Base-by-base conservation (phyloP, 306 rosid genomes). In the Quercus bicolor region DNA sequence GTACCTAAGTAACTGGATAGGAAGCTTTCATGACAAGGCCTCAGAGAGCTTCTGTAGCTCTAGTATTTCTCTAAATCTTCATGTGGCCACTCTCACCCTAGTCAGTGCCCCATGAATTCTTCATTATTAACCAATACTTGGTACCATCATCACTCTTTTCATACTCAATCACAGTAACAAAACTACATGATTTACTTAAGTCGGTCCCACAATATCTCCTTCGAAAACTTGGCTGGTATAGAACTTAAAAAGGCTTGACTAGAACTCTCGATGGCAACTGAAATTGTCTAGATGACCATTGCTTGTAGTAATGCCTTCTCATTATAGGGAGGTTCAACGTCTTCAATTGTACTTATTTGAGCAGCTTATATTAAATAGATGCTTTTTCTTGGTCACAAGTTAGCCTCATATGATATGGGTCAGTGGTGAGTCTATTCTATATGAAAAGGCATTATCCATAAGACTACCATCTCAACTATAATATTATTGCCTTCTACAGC, bases 221-320 rank as follows among this genome's bases (percentile, higher is more conserved):
- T 15, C 0, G 33, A 76, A 81, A 5, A 76, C 56, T 18, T 77
- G 37, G 0, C n/a, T 56, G 1, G 15, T 4, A 31, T 65, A 54
- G 2, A 5, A 1, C 1, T 4, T 14, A 12, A 64, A 37, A 37
- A 66, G 5, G 6, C 56, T 0, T 0, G 0, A 4, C 69, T 68
- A 1, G 3, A 1, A 23, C 13, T 26, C 4, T 6, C 15, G 12
- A 74, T 24, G 24, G 5, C 4, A 16, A 31, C 3, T 20, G 77
- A 61, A 1, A 79, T n/a, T 3, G 78, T 77, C 45, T 79, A 81
- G 16, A 48, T 51, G 31, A 76, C 72, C 9, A 80, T 79, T 5
- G 76, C 79, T 56, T 62, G 65, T 23, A 79, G 16, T 43, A 84
- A 66, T 14, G 70, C 81, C 54, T 40, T 12, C 71, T 84, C 84